phyloP scores from a whole-genome alignment of 306 rosid genomes.

The Trifolium repens region DNA sequence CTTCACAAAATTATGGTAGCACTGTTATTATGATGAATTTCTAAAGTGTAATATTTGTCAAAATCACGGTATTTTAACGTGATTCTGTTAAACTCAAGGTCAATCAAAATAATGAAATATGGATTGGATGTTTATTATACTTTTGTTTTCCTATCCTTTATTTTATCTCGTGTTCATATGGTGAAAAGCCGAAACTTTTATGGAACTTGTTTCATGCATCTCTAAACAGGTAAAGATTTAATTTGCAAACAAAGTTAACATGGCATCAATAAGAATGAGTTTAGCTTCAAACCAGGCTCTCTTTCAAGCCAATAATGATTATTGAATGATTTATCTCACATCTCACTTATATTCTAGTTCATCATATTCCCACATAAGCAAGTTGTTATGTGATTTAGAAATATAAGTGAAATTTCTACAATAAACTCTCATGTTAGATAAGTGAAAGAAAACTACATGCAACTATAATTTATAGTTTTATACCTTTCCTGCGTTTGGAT shows the following conservation, averaged over 20 bases:
- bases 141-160: neutral
- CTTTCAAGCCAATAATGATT: neutral
- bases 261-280: neutral
- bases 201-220: neutral
- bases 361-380: neutral
- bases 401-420: neutral
- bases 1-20: too few relatives aligned
- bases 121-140: neutral
- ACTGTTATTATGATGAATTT: neutral
- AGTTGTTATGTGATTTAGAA: neutral
- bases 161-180: constrained; percentile 1
- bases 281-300: neutral
- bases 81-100: neutral
- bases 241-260: neutral
- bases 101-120: neutral
- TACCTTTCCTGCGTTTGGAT: too few relatives aligned
- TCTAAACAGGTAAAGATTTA: too few relatives aligned
- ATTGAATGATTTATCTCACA: neutral
- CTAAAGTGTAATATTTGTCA: neutral
- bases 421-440: neutral
- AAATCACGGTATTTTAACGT: neutral
- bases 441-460: neutral
- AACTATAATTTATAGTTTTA: neutral
- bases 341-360: neutral
- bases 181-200: neutral